These are phyloP conservation scores for Bruguiera sexangula DNA, from an alignment of 345 rosid species.

Conservation along the genomic window DNA sequence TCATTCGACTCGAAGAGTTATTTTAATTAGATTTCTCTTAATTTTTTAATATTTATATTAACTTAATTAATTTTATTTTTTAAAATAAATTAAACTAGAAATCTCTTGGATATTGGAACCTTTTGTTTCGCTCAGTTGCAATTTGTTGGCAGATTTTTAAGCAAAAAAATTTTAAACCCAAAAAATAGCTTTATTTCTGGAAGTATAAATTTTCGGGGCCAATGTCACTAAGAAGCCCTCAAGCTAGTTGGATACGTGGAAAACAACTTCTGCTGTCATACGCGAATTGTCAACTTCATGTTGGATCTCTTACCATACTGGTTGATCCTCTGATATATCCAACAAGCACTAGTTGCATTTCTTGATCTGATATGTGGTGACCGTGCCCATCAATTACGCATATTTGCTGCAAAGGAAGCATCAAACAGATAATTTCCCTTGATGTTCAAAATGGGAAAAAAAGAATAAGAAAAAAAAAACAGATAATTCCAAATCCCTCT, in stretches of 20 bases:
- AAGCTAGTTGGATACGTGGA: neutral
- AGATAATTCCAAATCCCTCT: neutral
- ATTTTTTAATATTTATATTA: too few relatives aligned
- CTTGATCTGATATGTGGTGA: slow-evolving; percentile 9
- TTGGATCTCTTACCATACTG: slow-evolving; percentile 22
- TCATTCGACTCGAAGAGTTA: too few relatives aligned
- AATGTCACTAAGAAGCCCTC: neutral
- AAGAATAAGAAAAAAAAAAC: neutral
- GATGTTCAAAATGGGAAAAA: too few relatives aligned
- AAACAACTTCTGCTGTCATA: neutral
- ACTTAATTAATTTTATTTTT: too few relatives aligned
- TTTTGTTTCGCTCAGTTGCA: neutral
- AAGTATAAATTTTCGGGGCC: too few relatives aligned
- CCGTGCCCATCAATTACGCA: slow-evolving; percentile 15
- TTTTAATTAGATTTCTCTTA: too few relatives aligned
- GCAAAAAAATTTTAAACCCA: neutral
- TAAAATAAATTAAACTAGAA: too few relatives aligned
- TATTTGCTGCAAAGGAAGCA: slow-evolving; percentile 22
- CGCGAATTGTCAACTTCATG: neutral
- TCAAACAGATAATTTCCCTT: neutral
- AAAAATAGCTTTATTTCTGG: too few relatives aligned
- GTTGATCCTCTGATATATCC: slow-evolving; percentile 32
- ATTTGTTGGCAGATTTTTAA: neutral
- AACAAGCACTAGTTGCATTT: slow-evolving; percentile 30
- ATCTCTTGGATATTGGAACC: too few relatives aligned